phyloP scores from a whole-genome alignment of 1,284 basidiomycete genomes.

The Ceratobasidium sp. region DNA sequence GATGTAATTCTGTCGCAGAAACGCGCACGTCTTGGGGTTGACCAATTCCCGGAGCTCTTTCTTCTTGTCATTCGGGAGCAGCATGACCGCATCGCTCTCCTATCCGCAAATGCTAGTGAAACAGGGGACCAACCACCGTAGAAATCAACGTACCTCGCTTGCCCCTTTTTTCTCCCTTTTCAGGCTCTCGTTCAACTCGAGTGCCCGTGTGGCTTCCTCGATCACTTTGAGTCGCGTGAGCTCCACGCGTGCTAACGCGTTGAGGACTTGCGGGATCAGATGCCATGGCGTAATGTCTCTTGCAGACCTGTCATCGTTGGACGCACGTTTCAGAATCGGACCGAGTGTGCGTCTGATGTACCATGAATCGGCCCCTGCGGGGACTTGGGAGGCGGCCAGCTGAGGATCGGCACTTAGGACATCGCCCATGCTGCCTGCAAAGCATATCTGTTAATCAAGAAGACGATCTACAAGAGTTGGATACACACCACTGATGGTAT shows the following conservation, averaged over 20 bases:
- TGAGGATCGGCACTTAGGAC: not conserved
- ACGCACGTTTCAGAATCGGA: slow-evolving; percentile 32
- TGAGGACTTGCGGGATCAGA: slow-evolving; percentile 5
- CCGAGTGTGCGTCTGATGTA: slow-evolving; percentile 14
- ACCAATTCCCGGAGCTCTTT: not conserved
- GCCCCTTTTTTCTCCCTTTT: slow-evolving; percentile 6
- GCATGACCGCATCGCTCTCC: slow-evolving; percentile 2
- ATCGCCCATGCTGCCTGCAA: slow-evolving; percentile 29
- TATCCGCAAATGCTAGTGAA: not conserved
- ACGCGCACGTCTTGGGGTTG: not conserved
- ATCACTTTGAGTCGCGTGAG: slow-evolving; percentile 15
- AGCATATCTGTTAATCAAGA: not conserved
- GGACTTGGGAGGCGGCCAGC: not conserved
- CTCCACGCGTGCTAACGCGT: slow-evolving; percentile 20
- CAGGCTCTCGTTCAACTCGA: slow-evolving; percentile 18
- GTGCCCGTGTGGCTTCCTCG: slow-evolving; percentile 18
- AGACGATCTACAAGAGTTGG: not conserved
- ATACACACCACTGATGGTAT: slow-evolving; percentile 2
- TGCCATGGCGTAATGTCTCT: slow-evolving; percentile 35
- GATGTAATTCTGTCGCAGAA: slow-evolving; percentile 8
- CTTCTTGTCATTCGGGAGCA: slow-evolving; percentile 10
- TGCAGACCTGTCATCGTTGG: slow-evolving; percentile 11
- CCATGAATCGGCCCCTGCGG: not conserved
- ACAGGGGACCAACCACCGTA: not conserved
- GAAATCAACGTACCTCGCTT: not conserved